A percentile compares a stretch with the other conserved stretches of the same genome.
Evolutionary conservation across 768 basidiomycete genomes (phyloP).

Genomic region (Pulveroboletus sp.): DNA sequence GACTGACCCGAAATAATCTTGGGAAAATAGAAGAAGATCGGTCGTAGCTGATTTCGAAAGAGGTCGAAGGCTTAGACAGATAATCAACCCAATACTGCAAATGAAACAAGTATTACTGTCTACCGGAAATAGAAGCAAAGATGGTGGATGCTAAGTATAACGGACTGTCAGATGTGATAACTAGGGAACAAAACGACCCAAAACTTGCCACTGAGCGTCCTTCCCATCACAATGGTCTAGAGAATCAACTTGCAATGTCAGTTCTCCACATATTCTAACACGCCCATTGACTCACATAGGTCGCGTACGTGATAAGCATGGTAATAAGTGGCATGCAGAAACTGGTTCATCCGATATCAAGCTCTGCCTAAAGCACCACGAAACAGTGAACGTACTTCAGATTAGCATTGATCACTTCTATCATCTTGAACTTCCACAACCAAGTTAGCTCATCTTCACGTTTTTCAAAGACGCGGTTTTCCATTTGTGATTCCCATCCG

Average conservation of each 20-base stretch:
- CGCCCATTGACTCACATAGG: not conserved
- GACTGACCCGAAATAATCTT: not conserved
- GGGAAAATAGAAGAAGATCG: not conserved
- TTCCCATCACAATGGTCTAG: not conserved
- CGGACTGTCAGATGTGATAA: not conserved
- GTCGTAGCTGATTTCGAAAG: not conserved
- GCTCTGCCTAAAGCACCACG: no score
- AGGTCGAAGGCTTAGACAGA: not conserved
- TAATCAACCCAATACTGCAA: not conserved
- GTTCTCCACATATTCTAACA: no score
- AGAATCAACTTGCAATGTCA: not conserved
- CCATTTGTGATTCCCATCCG: slow-evolving; percentile 1
- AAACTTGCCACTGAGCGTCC: not conserved
- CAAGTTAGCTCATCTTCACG: slow-evolving; percentile 1
- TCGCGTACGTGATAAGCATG: slow-evolving; percentile 1
- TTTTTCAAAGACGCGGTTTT: not conserved
- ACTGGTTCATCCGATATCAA: not conserved
- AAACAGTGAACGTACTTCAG: not conserved
- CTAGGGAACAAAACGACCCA: no score
- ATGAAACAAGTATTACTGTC: not conserved
- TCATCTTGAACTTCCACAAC: not conserved
- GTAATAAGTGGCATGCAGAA: not conserved
- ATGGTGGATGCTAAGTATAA: not conserved
- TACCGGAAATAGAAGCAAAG: slow-evolving; percentile 4
- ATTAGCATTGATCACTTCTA: not conserved